Conservation (phyloP, 768 basidiomycete genomes). For the Leucosporidium creatinivorum region DNA sequence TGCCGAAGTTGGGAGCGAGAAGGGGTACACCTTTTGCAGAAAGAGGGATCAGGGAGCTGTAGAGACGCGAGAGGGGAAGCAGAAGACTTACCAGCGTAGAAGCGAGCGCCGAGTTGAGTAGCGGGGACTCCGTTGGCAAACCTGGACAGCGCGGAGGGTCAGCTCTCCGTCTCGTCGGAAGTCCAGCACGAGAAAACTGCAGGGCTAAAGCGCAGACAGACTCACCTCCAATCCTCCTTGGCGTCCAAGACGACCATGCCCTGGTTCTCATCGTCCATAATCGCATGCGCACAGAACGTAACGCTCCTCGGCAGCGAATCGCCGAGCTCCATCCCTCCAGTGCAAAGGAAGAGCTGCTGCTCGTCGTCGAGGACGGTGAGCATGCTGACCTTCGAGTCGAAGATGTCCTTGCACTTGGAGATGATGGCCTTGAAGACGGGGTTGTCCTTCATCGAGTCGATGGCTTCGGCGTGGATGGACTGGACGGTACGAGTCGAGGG, state of each 20-base stretch:
- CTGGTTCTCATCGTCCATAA: constrained; percentile 26
- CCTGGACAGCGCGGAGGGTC: background rate
- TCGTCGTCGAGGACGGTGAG: constrained; percentile 33
- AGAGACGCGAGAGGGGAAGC: background rate
- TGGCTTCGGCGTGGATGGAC: background rate
- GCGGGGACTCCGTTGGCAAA: constrained; percentile 10
- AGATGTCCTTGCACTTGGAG: constrained; percentile 8
- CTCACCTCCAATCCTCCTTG: constrained; percentile 27
- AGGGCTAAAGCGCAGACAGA: no score
- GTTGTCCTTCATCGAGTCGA: constrained; percentile 13
- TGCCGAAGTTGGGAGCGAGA: constrained; percentile 23
- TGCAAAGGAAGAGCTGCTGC: constrained; percentile 33
- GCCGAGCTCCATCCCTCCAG: constrained; percentile 26
- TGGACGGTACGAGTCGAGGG: background rate
- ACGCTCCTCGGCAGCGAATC: constrained; percentile 28
- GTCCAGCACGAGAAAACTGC: no score
- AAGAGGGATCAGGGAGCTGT: background rate
- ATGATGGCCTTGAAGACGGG: constrained; percentile 27
- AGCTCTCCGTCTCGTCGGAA: no score
- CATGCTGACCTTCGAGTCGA: constrained; percentile 8
- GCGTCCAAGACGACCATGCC: constrained; percentile 32
- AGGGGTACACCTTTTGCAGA: constrained; percentile 17
- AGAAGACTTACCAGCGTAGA: constrained; percentile 29
- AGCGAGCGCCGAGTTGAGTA: constrained; percentile 24
- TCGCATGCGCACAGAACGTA: constrained; percentile 35